phyloP scores from a whole-genome alignment of 169 alveolate species.

The Babesia divergens region DNA sequence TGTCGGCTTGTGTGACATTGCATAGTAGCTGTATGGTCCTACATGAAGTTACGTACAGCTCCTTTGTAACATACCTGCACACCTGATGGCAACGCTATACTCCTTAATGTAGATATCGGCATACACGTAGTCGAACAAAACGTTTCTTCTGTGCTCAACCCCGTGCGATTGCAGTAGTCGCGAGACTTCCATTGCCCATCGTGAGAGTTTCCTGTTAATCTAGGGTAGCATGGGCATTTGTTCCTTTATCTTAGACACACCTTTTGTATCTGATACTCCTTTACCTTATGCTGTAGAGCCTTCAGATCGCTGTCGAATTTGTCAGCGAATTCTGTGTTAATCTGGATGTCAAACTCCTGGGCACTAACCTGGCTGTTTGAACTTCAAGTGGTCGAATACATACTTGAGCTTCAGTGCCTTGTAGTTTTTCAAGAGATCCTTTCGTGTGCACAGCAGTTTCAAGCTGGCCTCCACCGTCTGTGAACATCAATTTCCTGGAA shows the following conservation, averaged over 20 bases:
- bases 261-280: conserved; percentile 56
- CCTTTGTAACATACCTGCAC: conserved; percentile 43
- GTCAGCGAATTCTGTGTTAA: conserved; percentile 28
- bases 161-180: conserved; percentile 40
- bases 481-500: background rate
- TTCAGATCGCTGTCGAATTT: conserved; percentile 54
- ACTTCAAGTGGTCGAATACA: conserved; percentile 67
- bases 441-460: conserved; percentile 50
- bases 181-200: conserved; percentile 75
- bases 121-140: conserved; percentile 65
- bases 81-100: conserved; percentile 59
- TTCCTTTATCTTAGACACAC: conserved; percentile 17
- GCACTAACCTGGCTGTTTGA: conserved; percentile 41
- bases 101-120: conserved; percentile 71
- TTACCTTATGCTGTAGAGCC: conserved; percentile 38
- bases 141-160: conserved; percentile 64
- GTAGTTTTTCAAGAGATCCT: conserved; percentile 64
- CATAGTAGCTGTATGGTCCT: conserved; percentile 80
- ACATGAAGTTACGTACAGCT: background rate
- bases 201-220: conserved; percentile 47
- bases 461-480: conserved; percentile 63
- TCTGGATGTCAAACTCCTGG: background rate
- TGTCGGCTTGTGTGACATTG: conserved; percentile 58
- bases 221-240: background rate
- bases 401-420: conserved; percentile 68